Evolutionary conservation across 257 asterid species (phyloP).

Genomic region (Solanum chmielewskii): DNA sequence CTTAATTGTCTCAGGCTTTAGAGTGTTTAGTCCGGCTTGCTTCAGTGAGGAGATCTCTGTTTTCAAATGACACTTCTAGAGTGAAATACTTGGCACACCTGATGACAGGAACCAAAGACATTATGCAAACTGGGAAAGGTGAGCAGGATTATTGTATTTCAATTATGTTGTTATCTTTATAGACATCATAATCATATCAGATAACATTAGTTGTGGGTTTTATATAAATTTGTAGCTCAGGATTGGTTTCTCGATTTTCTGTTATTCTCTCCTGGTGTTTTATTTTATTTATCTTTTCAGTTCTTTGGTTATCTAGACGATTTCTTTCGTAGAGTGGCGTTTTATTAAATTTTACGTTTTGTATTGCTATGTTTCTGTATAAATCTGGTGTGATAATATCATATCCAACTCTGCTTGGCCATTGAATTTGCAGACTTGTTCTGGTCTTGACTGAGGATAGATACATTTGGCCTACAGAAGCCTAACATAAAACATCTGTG

Average conservation of each 20-base stretch:
- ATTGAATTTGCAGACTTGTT: background rate
- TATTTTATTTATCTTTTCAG: background rate
- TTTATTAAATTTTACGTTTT: background rate
- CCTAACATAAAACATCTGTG: background rate
- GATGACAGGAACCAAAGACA: constrained; percentile 92
- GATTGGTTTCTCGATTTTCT: background rate
- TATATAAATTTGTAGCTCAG: background rate
- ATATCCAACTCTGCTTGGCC: background rate
- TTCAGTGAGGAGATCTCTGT: constrained; percentile 91
- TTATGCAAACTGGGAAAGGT: constrained; percentile 92
- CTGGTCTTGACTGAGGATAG: background rate
- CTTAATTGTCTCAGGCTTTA: constrained; percentile 43
- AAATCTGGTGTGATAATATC: background rate
- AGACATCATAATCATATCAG: background rate
- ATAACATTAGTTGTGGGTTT: background rate
- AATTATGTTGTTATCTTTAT: background rate
- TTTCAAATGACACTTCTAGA: constrained; percentile 76
- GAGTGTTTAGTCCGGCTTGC: constrained; percentile 94
- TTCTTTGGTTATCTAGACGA: background rate
- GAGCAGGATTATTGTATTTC: background rate
- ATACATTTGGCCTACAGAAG: background rate
- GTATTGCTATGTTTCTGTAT: background rate
- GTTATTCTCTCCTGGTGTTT: background rate
- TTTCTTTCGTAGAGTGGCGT: background rate
- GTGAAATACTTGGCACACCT: constrained; percentile 84